A percentile compares a stretch with the other conserved stretches of the same genome.
Conservation (phyloP, 768 basidiomycete genomes). For the Boletus reticuloceps region DNA sequence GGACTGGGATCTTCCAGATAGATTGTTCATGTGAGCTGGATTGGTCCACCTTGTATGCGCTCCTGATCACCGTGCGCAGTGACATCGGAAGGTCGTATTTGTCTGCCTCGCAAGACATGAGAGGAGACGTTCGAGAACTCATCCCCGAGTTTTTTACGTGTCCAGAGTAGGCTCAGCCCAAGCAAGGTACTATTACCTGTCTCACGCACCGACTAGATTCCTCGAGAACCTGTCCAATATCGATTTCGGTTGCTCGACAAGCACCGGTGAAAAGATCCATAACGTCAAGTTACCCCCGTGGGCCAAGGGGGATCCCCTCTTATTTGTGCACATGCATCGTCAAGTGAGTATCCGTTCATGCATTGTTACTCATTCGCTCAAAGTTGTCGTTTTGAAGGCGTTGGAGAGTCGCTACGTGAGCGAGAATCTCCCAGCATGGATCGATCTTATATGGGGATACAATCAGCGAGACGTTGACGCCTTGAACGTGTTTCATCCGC, state of each 20-base stretch:
- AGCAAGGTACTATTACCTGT: background rate
- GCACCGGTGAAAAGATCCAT: constrained; percentile 75
- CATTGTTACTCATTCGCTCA: background rate
- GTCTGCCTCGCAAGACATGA: constrained; percentile 80
- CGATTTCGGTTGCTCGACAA: constrained; percentile 77
- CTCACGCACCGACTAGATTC: constrained; percentile 50
- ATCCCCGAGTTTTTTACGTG: constrained; percentile 88
- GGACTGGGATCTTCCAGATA: constrained; percentile 91
- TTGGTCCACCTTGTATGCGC: background rate
- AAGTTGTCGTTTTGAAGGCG: constrained; percentile 45
- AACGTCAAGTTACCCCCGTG: constrained; percentile 88
- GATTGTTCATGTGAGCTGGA: constrained; percentile 65
- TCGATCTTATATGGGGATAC: constrained; percentile 90
- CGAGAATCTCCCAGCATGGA: constrained; percentile 82
- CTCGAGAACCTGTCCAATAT: constrained; percentile 74
- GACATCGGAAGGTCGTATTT: constrained; percentile 79
- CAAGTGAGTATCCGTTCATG: constrained; percentile 41
- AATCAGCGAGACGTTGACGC: constrained; percentile 78
- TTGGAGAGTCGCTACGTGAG: constrained; percentile 87
- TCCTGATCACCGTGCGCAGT: constrained; percentile 36
- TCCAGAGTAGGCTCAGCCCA: constrained; percentile 55
- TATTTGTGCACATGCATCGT: constrained; percentile 80
- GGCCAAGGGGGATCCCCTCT: constrained; percentile 79
- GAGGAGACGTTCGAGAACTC: constrained; percentile 91
- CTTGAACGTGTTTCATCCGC: constrained; percentile 86